Conservation (phyloP, 1,139 yeast genomes). For the Trichomonascaceae sp. region DNA sequence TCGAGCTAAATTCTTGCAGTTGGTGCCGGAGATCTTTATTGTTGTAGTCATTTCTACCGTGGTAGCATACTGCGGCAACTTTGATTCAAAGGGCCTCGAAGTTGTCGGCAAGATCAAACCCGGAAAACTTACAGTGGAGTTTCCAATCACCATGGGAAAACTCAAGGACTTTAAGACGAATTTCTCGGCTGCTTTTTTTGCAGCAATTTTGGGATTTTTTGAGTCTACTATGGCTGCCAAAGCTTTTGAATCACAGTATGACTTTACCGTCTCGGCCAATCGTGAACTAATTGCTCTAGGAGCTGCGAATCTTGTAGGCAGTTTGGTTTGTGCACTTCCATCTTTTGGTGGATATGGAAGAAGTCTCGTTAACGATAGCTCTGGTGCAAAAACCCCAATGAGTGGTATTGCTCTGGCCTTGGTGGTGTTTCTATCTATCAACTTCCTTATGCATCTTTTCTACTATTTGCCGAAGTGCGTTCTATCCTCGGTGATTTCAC, state of each 20-base stretch:
- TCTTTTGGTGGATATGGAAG: conserved; percentile 97
- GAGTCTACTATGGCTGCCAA: conserved; percentile 90
- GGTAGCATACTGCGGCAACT: conserved; percentile 47
- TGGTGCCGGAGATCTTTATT: conserved; percentile 77
- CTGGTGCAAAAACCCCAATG: conserved; percentile 80
- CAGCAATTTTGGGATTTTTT: conserved; percentile 86
- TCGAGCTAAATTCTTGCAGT: conserved; percentile 20
- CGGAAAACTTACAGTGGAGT: conserved; percentile 39
- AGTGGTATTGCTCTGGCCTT: conserved; percentile 78
- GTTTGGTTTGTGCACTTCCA: conserved; percentile 75
- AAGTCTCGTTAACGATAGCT: conserved; percentile 77
- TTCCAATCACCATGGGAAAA: conserved; percentile 41
- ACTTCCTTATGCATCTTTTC: conserved; percentile 55
- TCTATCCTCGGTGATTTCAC: conserved; percentile 72
- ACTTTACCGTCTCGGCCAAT: conserved; percentile 34
- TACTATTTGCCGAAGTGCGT: conserved; percentile 77
- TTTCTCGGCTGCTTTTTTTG: conserved; percentile 47
- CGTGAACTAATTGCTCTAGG: conserved; percentile 79
- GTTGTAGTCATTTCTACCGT: conserved; percentile 62
- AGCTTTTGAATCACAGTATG: conserved; percentile 37
- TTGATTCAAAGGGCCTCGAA: conserved; percentile 55
- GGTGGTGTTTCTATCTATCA: conserved; percentile 60
- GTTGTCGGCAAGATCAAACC: conserved; percentile 64
- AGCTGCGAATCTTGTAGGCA: conserved; percentile 58
- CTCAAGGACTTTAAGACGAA: conserved; percentile 33